Evolutionary conservation across 495 filamentous ascomycete species (phyloP).

Genomic region (Tricharina praecox): DNA sequence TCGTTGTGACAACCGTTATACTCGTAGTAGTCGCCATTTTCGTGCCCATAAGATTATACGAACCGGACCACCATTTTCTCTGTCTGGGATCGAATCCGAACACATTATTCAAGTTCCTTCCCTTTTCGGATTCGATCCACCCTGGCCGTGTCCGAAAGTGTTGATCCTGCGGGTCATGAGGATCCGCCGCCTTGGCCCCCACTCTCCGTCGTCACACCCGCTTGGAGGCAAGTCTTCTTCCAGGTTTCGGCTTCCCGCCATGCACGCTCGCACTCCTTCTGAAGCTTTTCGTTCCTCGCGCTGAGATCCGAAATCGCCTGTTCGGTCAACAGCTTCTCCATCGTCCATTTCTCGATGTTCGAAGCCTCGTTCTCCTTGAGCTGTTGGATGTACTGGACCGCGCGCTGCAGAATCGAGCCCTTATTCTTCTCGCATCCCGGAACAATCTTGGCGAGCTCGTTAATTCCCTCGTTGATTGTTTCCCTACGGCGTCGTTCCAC

Average conservation of each 20-base stretch:
- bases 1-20: slow-evolving; percentile 10
- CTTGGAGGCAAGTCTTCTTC: slow-evolving; percentile 64
- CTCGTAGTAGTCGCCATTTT: too few relatives aligned
- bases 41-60: too few relatives aligned
- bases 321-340: slow-evolving; percentile 86
- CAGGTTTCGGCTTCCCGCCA: slow-evolving; percentile 67
- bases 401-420: slow-evolving; percentile 84
- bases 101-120: too few relatives aligned
- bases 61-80: too few relatives aligned
- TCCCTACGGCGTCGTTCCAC: slow-evolving; percentile 94
- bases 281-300: slow-evolving; percentile 73
- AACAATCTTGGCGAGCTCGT: slow-evolving; percentile 93
- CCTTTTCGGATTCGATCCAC: slow-evolving; percentile 2
- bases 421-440: slow-evolving; percentile 99
- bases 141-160: not conserved
- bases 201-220: slow-evolving; percentile 39
- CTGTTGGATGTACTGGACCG: slow-evolving; percentile 83
- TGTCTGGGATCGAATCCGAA: too few relatives aligned
- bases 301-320: slow-evolving; percentile 88
- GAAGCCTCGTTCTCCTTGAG: slow-evolving; percentile 84
- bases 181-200: slow-evolving; percentile 21
- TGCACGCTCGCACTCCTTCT: slow-evolving; percentile 54
- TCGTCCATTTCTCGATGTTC: slow-evolving; percentile 92
- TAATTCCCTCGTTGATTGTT: slow-evolving; percentile 98
- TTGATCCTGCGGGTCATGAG: slow-evolving; percentile 21